Conservation (phyloP, 495 filamentous ascomycete species). For the Hypoxylon lienhwacheense region DNA sequence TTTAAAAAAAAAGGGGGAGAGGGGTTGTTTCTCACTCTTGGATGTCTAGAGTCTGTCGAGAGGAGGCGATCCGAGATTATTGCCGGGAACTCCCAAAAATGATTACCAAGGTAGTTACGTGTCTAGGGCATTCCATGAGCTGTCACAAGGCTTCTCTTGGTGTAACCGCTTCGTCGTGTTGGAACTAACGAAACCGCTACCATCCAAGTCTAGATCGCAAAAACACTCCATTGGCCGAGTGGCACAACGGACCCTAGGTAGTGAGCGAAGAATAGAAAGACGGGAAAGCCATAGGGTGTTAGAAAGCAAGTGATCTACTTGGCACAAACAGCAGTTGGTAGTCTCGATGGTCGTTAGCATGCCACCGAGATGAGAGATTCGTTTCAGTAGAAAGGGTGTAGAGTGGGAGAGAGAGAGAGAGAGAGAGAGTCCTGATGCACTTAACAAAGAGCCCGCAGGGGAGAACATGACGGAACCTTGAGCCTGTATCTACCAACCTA, state of each 20-base stretch:
- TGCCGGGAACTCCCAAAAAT: not conserved
- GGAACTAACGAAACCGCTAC: constrained; percentile 7
- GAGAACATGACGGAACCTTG: not conserved
- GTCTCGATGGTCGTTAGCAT: constrained; percentile 8
- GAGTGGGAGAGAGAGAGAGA: too few species aligned
- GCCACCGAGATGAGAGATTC: constrained; percentile 1
- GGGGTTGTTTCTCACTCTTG: too few species aligned
- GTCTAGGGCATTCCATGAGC: constrained; percentile 4
- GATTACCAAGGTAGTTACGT: constrained; percentile 5
- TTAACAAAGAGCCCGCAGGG: not conserved
- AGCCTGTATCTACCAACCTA: not conserved
- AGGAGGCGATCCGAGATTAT: constrained; percentile 2
- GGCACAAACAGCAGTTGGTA: constrained; percentile 4
- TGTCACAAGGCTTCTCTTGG: constrained; percentile 9
- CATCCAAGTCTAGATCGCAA: not conserved
- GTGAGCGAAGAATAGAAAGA: not conserved
- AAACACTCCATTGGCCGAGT: constrained; percentile 9
- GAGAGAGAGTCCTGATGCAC: not conserved
- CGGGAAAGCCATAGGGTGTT: constrained; percentile 1
- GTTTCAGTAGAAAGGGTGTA: constrained; percentile 5
- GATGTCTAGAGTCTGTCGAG: constrained; percentile 1
- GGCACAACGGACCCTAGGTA: not conserved
- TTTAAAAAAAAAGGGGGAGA: too few species aligned
- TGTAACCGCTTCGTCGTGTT: constrained; percentile 11
- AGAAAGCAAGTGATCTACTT: not conserved